Evolutionary conservation across 2,329 filamentous ascomycete genomes (phyloP), one percentile per base, ranked within the genome.

Genomic region (Colletotrichum somersetense): DNA sequence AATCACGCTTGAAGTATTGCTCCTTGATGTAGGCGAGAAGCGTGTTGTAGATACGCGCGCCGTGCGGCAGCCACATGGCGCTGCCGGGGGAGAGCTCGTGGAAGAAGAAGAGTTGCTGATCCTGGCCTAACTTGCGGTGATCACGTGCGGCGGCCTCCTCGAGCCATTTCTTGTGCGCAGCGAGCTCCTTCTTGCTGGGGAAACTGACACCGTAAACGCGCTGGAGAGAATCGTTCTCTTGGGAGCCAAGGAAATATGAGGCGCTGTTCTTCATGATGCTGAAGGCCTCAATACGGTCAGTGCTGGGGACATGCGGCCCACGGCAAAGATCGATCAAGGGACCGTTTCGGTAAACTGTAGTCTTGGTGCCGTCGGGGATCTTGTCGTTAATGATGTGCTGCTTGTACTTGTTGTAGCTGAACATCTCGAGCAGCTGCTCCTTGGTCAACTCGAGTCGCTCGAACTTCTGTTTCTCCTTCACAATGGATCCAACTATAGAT

Each of bases 91-190:
- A 98, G 77, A 92, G 88, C 75, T 97, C 93, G 79, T 97, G 92
- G 85, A 98, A 99, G 87, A 98, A 97, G 87, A 97, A 99, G 11
- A 99, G 91, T 80, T 98, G 96, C 82, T 99, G 96, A 74, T 98
- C 95, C 80, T 92, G 93, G 75, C 95, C 96, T 76, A 99, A 95
- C 84, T 93, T 94, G 75, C 96, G 89, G 81, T 99, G 96, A 79
- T 98, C 96, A 75, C 96, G 92, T 87, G 97, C 97, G 73, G 96
- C 96, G n/a, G 96, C 96, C 84, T 99, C 96, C 78, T 97, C 96
- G 40, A 99, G 88, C 84, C 97, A 97, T 79, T 96, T 95, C 84
- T 97, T 91, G 85, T 98, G 95, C 78, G 97, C 95, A 58, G 93
- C 91, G 85, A 99, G 93, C 78, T 91, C 89, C 85, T 97, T 97